Evolutionary conservation across 164 flowering plant species (phyloP).

Genomic region (Echeveria elegans): DNA sequence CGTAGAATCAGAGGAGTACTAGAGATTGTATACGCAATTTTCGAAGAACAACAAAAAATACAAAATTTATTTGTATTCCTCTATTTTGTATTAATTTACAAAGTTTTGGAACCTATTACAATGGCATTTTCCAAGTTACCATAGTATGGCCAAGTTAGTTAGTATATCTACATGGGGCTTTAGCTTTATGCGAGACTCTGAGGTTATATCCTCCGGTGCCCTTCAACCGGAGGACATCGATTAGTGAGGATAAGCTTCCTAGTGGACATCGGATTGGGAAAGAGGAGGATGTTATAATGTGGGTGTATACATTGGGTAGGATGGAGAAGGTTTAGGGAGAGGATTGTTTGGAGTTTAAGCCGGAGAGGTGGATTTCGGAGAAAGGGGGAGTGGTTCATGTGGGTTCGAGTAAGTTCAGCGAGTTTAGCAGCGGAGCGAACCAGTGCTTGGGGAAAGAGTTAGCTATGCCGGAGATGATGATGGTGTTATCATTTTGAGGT

Average conservation of each 20-base stretch:
- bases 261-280: constrained; percentile 18
- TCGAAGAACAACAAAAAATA: too few relatives aligned
- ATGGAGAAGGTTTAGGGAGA: constrained; percentile 35
- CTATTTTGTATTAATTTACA: too few relatives aligned
- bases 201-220: constrained; percentile 22
- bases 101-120: too few relatives aligned
- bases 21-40: too few relatives aligned
- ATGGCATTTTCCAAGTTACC: constrained; percentile 2
- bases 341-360: constrained; percentile 45
- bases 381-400: constrained; percentile 17
- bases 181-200: constrained; percentile 22
- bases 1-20: too few relatives aligned
- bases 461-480: constrained; percentile 8
- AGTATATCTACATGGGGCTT: constrained; percentile 20
- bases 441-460: constrained; percentile 26
- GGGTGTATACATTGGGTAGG: constrained; percentile 20
- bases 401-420: constrained; percentile 24
- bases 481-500: constrained; percentile 10
- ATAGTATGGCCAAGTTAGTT: constrained; percentile 14
- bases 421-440: constrained; percentile 27
- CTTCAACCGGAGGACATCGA: constrained; percentile 6
- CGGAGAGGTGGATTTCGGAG: constrained; percentile 46
- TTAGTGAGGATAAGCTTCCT: constrained; percentile 15
- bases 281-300: constrained; percentile 7
- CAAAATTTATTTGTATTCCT: too few relatives aligned